phyloP scores from a whole-genome alignment of 1,139 yeast species.

The Maudiozyma humilis region DNA sequence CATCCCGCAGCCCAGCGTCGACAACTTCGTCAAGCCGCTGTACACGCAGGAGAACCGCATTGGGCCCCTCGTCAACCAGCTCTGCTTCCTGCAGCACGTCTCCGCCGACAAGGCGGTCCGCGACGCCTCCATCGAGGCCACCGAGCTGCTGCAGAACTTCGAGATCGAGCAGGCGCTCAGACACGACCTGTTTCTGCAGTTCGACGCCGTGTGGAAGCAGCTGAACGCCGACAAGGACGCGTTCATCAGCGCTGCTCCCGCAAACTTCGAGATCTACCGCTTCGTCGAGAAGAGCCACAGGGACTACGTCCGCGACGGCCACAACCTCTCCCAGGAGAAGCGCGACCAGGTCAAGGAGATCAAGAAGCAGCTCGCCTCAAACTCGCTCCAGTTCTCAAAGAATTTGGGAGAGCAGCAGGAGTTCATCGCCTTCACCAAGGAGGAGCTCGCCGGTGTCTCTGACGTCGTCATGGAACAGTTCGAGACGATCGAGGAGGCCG shows the following conservation, averaged over 20 bases:
- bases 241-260: conserved; percentile 26
- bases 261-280: conserved; percentile 46
- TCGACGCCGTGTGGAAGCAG: conserved; percentile 42
- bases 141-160: conserved; percentile 46
- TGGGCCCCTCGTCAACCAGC: conserved; percentile 39
- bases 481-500: conserved; percentile 39
- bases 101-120: conserved; percentile 54
- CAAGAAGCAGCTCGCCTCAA: conserved; percentile 50
- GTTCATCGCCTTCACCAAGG: conserved; percentile 46
- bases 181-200: conserved; percentile 55
- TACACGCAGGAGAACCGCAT: conserved; percentile 44
- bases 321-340: conserved; percentile 48
- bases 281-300: conserved; percentile 49
- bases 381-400: conserved; percentile 50
- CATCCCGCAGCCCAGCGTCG: conserved; percentile 44
- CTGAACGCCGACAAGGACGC: conserved; percentile 30
- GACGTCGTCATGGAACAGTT: conserved; percentile 51
- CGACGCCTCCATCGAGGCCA: conserved; percentile 62
- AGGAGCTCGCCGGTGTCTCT: conserved; percentile 71
- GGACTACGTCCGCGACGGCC: conserved; percentile 57
- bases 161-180: conserved; percentile 59
- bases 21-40: conserved; percentile 45
- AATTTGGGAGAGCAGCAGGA: conserved; percentile 69
- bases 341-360: conserved; percentile 51
- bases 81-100: conserved; percentile 63